Percentiles rank a stretch among this genome's conserved stretches.
Evolutionary conservation across 2,329 filamentous ascomycete genomes (phyloP).

Genomic region (Zymoseptoria crescenta): DNA sequence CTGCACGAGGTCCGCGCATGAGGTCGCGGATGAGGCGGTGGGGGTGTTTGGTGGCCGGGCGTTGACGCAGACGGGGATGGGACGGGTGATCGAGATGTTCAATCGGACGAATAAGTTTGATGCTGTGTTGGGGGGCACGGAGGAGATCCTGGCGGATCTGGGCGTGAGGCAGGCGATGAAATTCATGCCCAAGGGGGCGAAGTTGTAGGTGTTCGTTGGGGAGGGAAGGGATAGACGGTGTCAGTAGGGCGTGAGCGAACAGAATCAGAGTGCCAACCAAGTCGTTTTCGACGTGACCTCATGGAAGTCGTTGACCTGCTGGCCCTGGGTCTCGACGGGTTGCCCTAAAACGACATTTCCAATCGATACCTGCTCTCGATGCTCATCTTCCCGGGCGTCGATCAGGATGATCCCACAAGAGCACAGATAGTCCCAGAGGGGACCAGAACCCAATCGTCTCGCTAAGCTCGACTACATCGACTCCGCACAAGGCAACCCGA

Average conservation of each 20-base stretch:
- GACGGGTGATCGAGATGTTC: slow-evolving; percentile 74
- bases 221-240: not conserved
- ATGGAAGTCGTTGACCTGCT: no score
- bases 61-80: slow-evolving; percentile 76
- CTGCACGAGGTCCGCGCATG: slow-evolving; percentile 67
- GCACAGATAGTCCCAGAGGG: no score
- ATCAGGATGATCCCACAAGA: no score
- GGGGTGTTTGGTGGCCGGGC: slow-evolving; percentile 82
- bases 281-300: not conserved
- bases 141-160: slow-evolving; percentile 74
- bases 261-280: not conserved
- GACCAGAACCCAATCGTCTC: no score
- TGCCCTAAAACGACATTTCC: no score
- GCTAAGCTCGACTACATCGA: no score
- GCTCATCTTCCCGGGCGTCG: no score
- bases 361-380: no score
- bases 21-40: slow-evolving; percentile 73
- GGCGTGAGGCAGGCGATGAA: slow-evolving; percentile 79
- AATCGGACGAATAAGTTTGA: slow-evolving; percentile 72
- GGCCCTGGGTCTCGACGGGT: no score
- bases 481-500: no score
- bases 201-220: slow-evolving; percentile 10
- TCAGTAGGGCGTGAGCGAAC: not conserved
- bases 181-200: slow-evolving; percentile 53
- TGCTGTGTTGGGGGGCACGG: slow-evolving; percentile 62